These are phyloP conservation scores for Lachnellula suecica DNA, from an alignment of 2,329 filamentous ascomycete species.

Conservation along the genomic window DNA sequence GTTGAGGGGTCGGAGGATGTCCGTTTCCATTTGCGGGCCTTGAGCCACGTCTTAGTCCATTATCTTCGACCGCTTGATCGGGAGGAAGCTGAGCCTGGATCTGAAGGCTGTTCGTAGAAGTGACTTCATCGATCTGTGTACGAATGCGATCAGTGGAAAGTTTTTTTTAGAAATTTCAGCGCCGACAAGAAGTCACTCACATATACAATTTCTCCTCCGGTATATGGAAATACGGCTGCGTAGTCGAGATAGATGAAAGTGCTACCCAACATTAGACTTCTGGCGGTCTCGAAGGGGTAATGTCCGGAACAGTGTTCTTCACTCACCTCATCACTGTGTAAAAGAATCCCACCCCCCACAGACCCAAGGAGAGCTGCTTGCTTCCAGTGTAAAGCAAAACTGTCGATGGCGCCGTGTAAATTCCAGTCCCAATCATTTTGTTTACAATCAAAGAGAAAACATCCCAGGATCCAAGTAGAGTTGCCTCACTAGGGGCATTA, in stretches of 20 bases:
- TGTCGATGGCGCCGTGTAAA: slow-evolving; percentile 19
- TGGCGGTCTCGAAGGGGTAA: not conserved
- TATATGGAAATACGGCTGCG: slow-evolving; percentile 40
- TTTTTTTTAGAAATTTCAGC: too few relatives aligned
- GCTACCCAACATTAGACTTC: too few relatives aligned
- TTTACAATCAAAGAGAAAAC: slow-evolving; percentile 18
- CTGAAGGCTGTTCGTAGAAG: too few relatives aligned
- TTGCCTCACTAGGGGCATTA: too few relatives aligned
- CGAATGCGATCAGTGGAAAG: too few relatives aligned
- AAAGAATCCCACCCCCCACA: slow-evolving; percentile 44
- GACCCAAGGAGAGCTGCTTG: slow-evolving; percentile 38
- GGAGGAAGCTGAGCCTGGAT: too few relatives aligned
- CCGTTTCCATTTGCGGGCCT: too few relatives aligned
- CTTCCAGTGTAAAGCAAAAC: slow-evolving; percentile 16
- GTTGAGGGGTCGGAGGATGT: too few relatives aligned
- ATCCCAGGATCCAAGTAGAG: slow-evolving; percentile 1
- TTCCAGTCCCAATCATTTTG: slow-evolving; percentile 26
- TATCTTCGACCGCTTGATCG: too few relatives aligned
- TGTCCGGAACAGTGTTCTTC: slow-evolving; percentile 14
- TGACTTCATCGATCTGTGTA: not conserved
- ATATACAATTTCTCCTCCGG: slow-evolving; percentile 38
- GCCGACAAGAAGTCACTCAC: too few relatives aligned
- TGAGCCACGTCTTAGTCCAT: too few relatives aligned
- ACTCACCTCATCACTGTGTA: slow-evolving; percentile 42
- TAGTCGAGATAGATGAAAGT: slow-evolving; percentile 42